Conservation (phyloP, 129 eudicot species). For the Saposhnikovia divaricata region DNA sequence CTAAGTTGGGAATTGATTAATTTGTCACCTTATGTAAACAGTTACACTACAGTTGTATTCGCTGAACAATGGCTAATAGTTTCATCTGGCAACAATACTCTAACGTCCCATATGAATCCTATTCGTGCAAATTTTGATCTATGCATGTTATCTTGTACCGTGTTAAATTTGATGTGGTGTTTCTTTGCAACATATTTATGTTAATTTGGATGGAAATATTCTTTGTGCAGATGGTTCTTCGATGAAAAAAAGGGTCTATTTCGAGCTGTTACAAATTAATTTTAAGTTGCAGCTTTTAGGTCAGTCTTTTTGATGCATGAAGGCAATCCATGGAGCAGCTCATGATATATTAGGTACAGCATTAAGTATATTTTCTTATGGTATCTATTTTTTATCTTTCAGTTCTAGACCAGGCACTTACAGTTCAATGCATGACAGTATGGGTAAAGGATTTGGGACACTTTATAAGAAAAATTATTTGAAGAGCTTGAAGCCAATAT, state of each 20-base stretch:
- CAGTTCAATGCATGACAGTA: neutral
- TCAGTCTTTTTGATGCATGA: slow-evolving; percentile 14
- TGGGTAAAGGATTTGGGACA: neutral
- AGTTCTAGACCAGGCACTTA: neutral
- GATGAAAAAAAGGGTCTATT: slow-evolving; percentile 74
- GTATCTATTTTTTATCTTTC: neutral
- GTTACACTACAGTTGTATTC: neutral
- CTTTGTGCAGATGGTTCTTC: slow-evolving; percentile 73
- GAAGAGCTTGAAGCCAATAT: neutral
- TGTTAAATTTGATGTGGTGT: neutral
- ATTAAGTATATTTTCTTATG: neutral
- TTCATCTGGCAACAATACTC: neutral
- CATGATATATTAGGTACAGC: slow-evolving; percentile 14
- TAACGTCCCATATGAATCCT: neutral
- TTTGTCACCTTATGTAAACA: neutral
- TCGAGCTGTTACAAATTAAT: slow-evolving; percentile 64
- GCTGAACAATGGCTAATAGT: neutral
- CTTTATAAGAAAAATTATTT: neutral
- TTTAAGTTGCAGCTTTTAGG: slow-evolving; percentile 1
- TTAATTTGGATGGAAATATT: neutral
- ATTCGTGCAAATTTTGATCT: neutral
- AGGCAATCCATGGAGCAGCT: slow-evolving; percentile 7
- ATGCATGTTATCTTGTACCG: neutral
- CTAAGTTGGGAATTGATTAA: neutral
- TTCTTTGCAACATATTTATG: neutral